Base-by-base conservation (phyloP, 495 filamentous ascomycete species). In the Rhizodiscina lignyota region DNA sequence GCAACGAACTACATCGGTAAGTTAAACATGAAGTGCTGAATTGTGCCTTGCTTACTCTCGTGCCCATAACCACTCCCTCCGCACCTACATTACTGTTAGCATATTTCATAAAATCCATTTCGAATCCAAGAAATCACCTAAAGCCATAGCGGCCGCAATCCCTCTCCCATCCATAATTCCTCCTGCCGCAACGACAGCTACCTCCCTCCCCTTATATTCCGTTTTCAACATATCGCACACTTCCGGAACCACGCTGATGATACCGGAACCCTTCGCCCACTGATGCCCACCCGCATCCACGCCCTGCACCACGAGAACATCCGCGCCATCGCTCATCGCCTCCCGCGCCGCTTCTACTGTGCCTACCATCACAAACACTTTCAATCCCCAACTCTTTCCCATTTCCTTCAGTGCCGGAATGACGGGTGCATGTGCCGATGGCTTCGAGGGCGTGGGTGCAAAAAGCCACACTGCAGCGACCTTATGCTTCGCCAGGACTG, bases 321-420 rank as follows among this genome's bases (percentile, higher is more conserved):
- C 24, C 24, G 24, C 24, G 6, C 24, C 24, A 13, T 27, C 24
- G 24, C 24, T 6, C 6, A 27, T 13, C 8, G 24, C 24, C 8
- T 6, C 24, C 13, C 24, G 24, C 6, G 24, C 24, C 13, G 24
- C 24, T 13, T 27, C 33, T 33, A 18, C 40, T 23, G 17, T 44
- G 39, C 23, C 39, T 32, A 10, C 34, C 37, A 38, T 40, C 31
- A 35, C 38, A 33, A 40, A 28, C 10, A 18, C 16, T 5, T 33
- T 28, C 3, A 33, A 23, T 11, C 30, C 38, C 38, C 30, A 40
- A 13, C 4, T 32, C 16, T 21, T 4, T 11, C 29, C 30, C 13
- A 3, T 35, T 17, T 11, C 18, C 31, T 40, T 40, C 31, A 34
- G 32, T 10, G 23, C 38, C 21, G 11, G 8, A 10, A 35, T 35